Conservation (phyloP, 2,329 filamentous ascomycete genomes). For the Madurella fahalii region DNA sequence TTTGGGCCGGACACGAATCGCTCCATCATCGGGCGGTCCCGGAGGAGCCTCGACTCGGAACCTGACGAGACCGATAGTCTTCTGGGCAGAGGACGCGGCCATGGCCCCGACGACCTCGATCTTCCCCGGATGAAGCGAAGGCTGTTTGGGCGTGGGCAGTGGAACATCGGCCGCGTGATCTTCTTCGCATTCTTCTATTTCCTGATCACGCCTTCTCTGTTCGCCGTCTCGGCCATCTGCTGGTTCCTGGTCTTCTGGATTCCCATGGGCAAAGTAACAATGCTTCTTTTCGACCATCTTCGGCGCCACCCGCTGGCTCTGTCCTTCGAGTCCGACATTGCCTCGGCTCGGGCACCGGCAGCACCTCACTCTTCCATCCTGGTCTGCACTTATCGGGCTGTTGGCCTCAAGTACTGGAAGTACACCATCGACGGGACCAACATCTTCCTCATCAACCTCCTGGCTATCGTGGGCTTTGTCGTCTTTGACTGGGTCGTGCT, state of each 20-base stretch:
- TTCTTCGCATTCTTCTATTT: conserved; percentile 98
- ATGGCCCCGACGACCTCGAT: conserved; percentile 35
- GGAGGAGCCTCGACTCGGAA: conserved; percentile 82
- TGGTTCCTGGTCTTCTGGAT: conserved; percentile 98
- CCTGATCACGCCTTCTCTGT: conserved; percentile 78
- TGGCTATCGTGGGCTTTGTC: conserved; percentile 88
- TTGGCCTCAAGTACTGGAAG: conserved; percentile 96
- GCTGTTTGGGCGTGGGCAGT: conserved; percentile 90
- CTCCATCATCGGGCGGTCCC: conserved; percentile 79
- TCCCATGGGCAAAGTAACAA: conserved; percentile 94
- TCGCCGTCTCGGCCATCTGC: conserved; percentile 81
- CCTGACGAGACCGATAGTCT: conserved; percentile 85
- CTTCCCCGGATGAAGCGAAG: conserved; percentile 64
- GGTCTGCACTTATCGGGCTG: conserved; percentile 93
- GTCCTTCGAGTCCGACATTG: conserved; percentile 84
- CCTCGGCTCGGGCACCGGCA: conserved; percentile 66
- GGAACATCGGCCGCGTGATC: conserved; percentile 89
- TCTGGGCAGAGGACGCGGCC: conserved; percentile 59
- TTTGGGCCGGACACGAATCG: conserved; percentile 78
- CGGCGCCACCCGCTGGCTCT: conserved; percentile 87
- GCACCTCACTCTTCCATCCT: conserved; percentile 80
- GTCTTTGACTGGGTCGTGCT: conserved; percentile 90
- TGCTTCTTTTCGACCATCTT: conserved; percentile 85
- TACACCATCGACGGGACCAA: conserved; percentile 98
- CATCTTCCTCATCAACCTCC: conserved; percentile 97